Base-by-base conservation (phyloP, 768 basidiomycete genomes). In the Trametes maxima region DNA sequence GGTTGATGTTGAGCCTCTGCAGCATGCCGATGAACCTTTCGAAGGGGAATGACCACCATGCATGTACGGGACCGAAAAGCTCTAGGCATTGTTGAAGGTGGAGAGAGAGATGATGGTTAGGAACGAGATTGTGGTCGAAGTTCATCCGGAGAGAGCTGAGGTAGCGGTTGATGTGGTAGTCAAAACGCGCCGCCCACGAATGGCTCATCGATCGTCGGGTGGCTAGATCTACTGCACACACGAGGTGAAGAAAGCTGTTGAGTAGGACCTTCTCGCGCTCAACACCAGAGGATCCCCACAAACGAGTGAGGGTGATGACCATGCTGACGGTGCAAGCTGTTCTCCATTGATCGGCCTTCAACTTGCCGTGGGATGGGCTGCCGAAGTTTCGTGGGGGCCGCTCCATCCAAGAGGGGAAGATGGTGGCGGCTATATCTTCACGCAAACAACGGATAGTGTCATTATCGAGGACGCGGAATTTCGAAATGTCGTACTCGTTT, bases 251-350 rank as follows among this genome's bases (percentile, higher is more conserved):
- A 57, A 73, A 76, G 54, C 76, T 75, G 2, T 54, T 46, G 28
- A 33, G 28, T 4, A 77, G 63, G 45, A 74, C 63, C 28, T 42
- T 24, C 1, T 12, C 3, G 2, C 59, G 47, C 8, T 22, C 6
- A 6, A 70, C 67, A 2, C 65, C 62, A 11, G 57, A 16, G 2
- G 40, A n/a, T 1, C 67, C 64, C 78, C 77, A 79, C 1, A 77
- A 55, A 4, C 75, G 68, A n/a, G 76, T 70, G 11, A 79, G 64
- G 3, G 75, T 76, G 48, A 78, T 68, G 1, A 71, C 67, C 0
- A 78, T 57, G 54, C 75, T 69, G 33, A 78, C 67, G 0, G 69
- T 68, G 25, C 74, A 72, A 2, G 76, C 57, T 0, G 69, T 70
- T 13, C 69, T 66, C 79, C 78, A 81, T 21, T 66, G 52, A 47